phyloP scores from a whole-genome alignment of 371 early-diverging fungal species.

The Cokeromyces recurvatus region DNA sequence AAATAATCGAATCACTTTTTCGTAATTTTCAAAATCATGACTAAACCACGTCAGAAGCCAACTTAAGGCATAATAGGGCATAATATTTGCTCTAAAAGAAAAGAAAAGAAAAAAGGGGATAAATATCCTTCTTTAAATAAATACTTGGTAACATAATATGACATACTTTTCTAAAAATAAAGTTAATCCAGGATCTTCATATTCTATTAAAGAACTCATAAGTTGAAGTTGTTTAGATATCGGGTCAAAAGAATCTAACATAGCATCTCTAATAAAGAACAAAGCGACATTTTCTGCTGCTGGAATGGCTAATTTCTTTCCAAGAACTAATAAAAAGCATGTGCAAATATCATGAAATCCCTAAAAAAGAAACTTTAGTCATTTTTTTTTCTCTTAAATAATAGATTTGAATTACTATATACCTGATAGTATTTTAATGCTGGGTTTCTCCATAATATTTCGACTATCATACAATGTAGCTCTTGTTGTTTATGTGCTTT shows the following conservation, averaged over 20 bases:
- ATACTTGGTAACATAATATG: too few species aligned
- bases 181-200: slow-evolving; percentile 36
- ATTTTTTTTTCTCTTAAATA: not conserved
- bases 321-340: slow-evolving; percentile 44
- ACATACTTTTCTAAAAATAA: slow-evolving; percentile 31
- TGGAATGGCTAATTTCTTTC: slow-evolving; percentile 48
- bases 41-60: slow-evolving; percentile 90
- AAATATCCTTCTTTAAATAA: not conserved
- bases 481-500: slow-evolving; percentile 48
- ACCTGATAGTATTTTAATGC: slow-evolving; percentile 47
- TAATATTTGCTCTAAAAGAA: slow-evolving; percentile 43
- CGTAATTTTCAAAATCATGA: slow-evolving; percentile 67
- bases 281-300: slow-evolving; percentile 49
- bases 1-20: slow-evolving; percentile 62
- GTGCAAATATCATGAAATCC: slow-evolving; percentile 55
- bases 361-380: slow-evolving; percentile 9
- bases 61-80: slow-evolving; percentile 78
- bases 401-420: too few species aligned
- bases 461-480: slow-evolving; percentile 41
- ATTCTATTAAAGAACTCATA: slow-evolving; percentile 45
- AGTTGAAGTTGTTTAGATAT: slow-evolving; percentile 39
- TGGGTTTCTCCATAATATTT: slow-evolving; percentile 50
- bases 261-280: slow-evolving; percentile 47
- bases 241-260: slow-evolving; percentile 49
- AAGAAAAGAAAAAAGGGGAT: not conserved